Evolutionary conservation across 345 rosid genomes (phyloP), one percentile per base, ranked within the genome.

Genomic region (Durio zibethinus): DNA sequence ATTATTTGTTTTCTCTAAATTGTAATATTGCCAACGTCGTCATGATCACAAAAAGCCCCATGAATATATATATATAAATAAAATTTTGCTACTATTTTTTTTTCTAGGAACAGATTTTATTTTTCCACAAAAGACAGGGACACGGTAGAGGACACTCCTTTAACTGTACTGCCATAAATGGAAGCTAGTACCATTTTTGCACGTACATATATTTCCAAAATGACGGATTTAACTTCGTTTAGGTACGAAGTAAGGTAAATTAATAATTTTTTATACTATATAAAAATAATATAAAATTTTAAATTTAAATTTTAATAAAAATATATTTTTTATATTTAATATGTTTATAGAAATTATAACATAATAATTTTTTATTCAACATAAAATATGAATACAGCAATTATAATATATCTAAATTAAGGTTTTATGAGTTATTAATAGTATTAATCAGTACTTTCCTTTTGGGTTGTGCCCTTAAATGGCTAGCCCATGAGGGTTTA

Each of bases 11-110:
- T 48, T 40, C 12, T 27, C 31, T 29, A 9, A 16, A 62, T 70
- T 11, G 21, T 50, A 21, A 68, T 54, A 56, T 54, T 43, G 88
- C 86, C 83, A 81, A 78, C 84, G 85, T 84, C 84, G 87, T 80
- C 88, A 84, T 83, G 80, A 86, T 84, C 82, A 75, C 81, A 64
- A 67, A 76, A 82, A 7, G 43, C 68, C 56, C 4, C 81, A 35
- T 35, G 4, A 1, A 35, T 4, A 42, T 47, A 47, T 77, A 56
- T 56, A 21, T 23, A n/a, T 54, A n/a, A 18, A 7, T 53, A 31
- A 1, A 31, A 31, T n/a, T 52, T 0, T 2, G 38, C 23, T 74
- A 63, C 50, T 52, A 62, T 50, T 68, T 61, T 68, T 57, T 80
- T 76, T 79, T 35, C 16, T 47, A 8, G 74, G 23, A 10, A 47